Percentiles rank a stretch among this genome's conserved stretches.
Evolutionary conservation across 345 rosid species (phyloP).

Genomic region (Lepidium sativum): DNA sequence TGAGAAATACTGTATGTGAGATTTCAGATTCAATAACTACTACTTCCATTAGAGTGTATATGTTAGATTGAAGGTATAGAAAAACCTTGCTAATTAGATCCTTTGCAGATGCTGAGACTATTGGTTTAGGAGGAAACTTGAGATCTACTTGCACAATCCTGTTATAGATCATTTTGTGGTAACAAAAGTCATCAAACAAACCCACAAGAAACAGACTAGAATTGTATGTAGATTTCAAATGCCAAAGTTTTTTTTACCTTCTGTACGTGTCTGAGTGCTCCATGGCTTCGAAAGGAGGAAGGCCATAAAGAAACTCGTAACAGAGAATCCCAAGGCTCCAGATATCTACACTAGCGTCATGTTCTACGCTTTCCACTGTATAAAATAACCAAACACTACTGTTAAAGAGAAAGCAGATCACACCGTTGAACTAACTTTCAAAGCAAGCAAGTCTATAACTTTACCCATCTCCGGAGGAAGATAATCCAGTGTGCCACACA

Average conservation of each 20-base stretch:
- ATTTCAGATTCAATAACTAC: not conserved
- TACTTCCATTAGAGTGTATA: not conserved
- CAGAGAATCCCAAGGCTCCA: constrained; percentile 99
- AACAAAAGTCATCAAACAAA: not conserved
- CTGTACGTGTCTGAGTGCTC: constrained; percentile 91
- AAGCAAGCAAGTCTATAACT: not conserved
- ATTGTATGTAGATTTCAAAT: not conserved
- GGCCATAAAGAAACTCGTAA: constrained; percentile 85
- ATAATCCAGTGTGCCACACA: constrained; percentile 98
- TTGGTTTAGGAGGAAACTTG: constrained; percentile 87
- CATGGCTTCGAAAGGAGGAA: constrained; percentile 88
- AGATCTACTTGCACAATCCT: constrained; percentile 98
- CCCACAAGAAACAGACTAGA: not conserved
- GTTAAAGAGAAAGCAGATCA: no score
- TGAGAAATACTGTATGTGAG: not conserved
- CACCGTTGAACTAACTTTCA: not conserved
- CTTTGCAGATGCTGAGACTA: constrained; percentile 80
- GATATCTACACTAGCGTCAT: constrained; percentile 89
- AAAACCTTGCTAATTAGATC: constrained; percentile 82
- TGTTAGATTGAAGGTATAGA: not conserved
- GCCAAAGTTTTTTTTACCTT: constrained; percentile 36
- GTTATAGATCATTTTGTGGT: not conserved
- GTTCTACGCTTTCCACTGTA: constrained; percentile 91
- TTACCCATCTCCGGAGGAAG: constrained; percentile 99
- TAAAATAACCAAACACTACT: not conserved